phyloP scores from a whole-genome alignment of 2,329 filamentous ascomycete genomes.

The Venturiaceae sp. region DNA sequence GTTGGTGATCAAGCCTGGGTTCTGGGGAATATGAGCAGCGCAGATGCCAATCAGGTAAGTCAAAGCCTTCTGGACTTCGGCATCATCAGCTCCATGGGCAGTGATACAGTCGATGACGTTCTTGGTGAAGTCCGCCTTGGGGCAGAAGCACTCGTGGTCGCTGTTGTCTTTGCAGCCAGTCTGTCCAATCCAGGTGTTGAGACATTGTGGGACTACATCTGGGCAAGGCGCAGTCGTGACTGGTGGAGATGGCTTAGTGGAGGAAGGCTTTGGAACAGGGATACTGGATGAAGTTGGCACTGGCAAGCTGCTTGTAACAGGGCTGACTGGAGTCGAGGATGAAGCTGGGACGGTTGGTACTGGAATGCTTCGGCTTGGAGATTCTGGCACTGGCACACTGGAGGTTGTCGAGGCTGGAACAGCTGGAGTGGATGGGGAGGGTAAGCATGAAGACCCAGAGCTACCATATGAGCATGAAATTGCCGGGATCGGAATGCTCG shows the following conservation, averaged over 20 bases:
- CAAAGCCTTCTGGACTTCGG: slow-evolving; percentile 60
- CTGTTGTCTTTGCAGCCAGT: slow-evolving; percentile 76
- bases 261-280: neutral
- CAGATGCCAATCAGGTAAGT: slow-evolving; percentile 89
- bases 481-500: too few species aligned
- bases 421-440: neutral
- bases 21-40: slow-evolving; percentile 59
- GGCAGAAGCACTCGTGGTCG: slow-evolving; percentile 80
- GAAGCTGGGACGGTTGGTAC: neutral
- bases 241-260: slow-evolving; percentile 6
- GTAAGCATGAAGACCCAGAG: neutral
- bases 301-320: neutral
- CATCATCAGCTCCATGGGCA: slow-evolving; percentile 59
- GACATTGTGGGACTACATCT: slow-evolving; percentile 69
- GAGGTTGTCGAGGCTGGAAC: neutral
- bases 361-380: neutral
- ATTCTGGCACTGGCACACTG: neutral
- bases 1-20: slow-evolving; percentile 77
- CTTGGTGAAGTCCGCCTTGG: slow-evolving; percentile 62
- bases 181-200: slow-evolving; percentile 79
- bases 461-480: too few species aligned
- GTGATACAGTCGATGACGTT: slow-evolving; percentile 75
- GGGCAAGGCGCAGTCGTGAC: slow-evolving; percentile 40
- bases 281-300: neutral
- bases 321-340: neutral